A percentile compares a stretch with the other conserved stretches of the same genome.
Evolutionary conservation across 805 yeast genomes (phyloP).

Genomic region (Groenewaldozyma salmanticensis): DNA sequence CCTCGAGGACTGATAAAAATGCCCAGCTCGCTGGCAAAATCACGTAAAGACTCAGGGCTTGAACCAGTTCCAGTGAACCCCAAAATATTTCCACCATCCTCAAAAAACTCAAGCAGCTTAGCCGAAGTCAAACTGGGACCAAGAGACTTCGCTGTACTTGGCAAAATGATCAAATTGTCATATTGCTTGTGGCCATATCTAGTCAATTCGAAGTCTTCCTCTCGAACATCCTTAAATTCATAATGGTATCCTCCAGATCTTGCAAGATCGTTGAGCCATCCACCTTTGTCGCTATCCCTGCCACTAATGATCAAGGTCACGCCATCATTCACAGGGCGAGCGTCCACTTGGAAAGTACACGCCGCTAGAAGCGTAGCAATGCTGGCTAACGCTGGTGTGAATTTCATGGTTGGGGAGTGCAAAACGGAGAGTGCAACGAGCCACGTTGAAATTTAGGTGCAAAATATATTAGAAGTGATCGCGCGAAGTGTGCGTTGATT

Average conservation of each 20-base stretch:
- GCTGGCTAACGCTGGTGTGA: not conserved
- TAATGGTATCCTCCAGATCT: conserved; percentile 29
- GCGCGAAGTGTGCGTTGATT: too few species aligned
- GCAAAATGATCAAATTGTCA: conserved; percentile 51
- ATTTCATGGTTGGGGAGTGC: not conserved
- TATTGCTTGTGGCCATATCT: conserved; percentile 36
- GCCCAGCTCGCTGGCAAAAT: conserved; percentile 70
- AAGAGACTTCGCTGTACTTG: conserved; percentile 37
- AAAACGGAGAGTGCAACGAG: not conserved
- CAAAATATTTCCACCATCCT: conserved; percentile 67
- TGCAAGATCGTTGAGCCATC: conserved; percentile 6
- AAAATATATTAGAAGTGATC: too few species aligned
- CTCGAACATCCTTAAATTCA: conserved; percentile 23
- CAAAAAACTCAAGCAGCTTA: conserved; percentile 49
- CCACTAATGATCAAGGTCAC: conserved; percentile 27
- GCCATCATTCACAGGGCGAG: conserved; percentile 13
- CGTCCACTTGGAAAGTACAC: conserved; percentile 1
- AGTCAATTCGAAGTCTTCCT: conserved; percentile 27
- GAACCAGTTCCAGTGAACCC: conserved; percentile 46
- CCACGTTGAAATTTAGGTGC: not conserved
- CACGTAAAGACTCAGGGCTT: conserved; percentile 51
- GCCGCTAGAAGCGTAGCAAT: not conserved
- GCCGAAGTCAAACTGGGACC: conserved; percentile 34
- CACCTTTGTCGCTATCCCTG: conserved; percentile 17
- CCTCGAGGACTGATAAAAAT: conserved; percentile 74